Conservation (phyloP, 2,329 filamentous ascomycete species). For the Pyricularia grisea region DNA sequence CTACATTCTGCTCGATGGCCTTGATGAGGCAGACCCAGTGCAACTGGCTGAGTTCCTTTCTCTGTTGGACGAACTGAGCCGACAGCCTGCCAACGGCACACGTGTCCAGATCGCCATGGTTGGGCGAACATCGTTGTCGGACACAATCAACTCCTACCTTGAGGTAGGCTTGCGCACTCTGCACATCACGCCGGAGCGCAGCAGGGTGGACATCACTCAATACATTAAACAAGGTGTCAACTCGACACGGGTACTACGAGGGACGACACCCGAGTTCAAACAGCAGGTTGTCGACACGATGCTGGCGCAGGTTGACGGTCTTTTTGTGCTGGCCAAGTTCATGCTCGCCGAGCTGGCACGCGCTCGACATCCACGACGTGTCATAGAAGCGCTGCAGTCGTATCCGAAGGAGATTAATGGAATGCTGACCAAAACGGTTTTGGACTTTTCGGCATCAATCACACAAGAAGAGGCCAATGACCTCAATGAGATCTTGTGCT, state of each 20-base stretch:
- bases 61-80: constrained; percentile 2
- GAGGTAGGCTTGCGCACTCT: background rate
- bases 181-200: constrained; percentile 4
- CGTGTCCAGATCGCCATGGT: constrained; percentile 4
- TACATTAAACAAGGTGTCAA: constrained; percentile 3
- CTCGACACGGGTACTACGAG: background rate
- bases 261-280: background rate
- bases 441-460: constrained; percentile 2
- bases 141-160: background rate
- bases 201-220: background rate
- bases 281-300: background rate
- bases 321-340: constrained; percentile 5
- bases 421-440: constrained; percentile 4
- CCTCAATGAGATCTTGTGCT: constrained; percentile 4
- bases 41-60: constrained; percentile 3
- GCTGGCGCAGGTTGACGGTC: constrained; percentile 3
- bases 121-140: constrained; percentile 2
- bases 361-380: background rate
- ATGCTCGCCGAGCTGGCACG: constrained; percentile 2
- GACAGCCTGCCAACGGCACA: background rate
- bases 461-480: background rate
- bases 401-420: constrained; percentile 5
- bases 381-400: background rate
- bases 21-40: constrained; percentile 4
- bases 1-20: constrained; percentile 1